Evolutionary conservation across 148 eudicot genomes (phyloP), one percentile per base, ranked within the genome.

Genomic region (Spergularia bocconei): DNA sequence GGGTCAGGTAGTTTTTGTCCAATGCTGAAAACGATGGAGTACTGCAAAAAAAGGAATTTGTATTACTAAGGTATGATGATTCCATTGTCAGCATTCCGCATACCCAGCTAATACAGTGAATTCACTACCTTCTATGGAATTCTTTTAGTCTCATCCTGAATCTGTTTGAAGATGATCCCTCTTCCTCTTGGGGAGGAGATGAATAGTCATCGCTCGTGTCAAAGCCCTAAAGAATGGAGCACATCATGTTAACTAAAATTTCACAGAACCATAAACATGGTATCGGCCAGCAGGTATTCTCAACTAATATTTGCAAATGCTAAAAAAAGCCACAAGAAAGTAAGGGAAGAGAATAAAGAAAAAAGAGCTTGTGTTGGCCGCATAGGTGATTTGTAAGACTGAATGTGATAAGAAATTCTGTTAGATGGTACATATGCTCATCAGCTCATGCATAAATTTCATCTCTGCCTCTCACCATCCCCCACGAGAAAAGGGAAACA

Each of bases 1-100:
- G 99, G 21, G 99, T 95, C 75, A 95, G 88, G 84, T 95, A 95
- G 82, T 95, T 92, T 80, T 79, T 92, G 76, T 95, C 99, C 76
- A 95, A 78, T 72, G 96, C 86, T 33, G 97, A 85, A 75, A 95
- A 95, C 33, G 99, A 89, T 56, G 93, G 82, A 10, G 99, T 80
- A 63, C 99, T 95, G 94, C 85, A 84, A 71, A 61, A 71, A 61
- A 83, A 79, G 6, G 19, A 69, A 47, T 61, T 58, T 58, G 63
- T 16, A 41, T 36, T 64, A 21, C 58, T 71, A 11, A 39, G 72
- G 53, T 36, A 50, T 17, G 61, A 21, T 23, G 74, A 63, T 36
- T 57, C 6, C 13, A 67, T 5, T 61, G 23, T 16, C 25, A 52
- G 7, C 65, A 5, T 29, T 67, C 62, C 25, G 51, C 53, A 47